Evolutionary conservation across 129 eudicot species (phyloP), one percentile per base, ranked within the genome.

Genomic region (Flaveria trinervia): DNA sequence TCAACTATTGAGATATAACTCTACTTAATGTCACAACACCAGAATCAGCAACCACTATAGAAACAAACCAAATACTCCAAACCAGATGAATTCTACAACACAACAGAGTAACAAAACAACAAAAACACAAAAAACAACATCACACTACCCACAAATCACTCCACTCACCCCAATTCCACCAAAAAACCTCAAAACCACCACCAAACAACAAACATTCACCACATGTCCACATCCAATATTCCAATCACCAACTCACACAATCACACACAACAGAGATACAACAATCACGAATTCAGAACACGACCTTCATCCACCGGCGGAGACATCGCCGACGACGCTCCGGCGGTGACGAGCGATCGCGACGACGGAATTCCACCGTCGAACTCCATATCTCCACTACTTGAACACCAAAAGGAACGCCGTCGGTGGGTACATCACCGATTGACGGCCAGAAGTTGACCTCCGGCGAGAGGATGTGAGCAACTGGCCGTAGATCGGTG

Each of bases 331-430:
- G 84, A 80, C 45, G 84, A 70, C 49, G 70, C 46, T 33, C 74
- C 87, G 41, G 82, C 84, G 30, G 84, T 80, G 28, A 83, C 74
- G 54, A 79, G 23, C 20, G 84, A 71, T 9, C 87, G 83, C 9
- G 89, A 83, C 79, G 84, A 78, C 78, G 84, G 73, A 81, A 87
- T 87, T 84, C 84, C 85, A 77, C 81, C 76, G 55, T 70, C 82
- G 68, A 78, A 86, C 36, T 81, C 86, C 90, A 81, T 86, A 46
- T 15, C 39, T 52, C 50, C 57, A 75, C 10, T 41, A 61, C 12
- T 61, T 44, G n/a, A 71, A 68, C 57, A 77, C 72, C 65, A 77
- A 80, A 57, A 77, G 72, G 59, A 20, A 72, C 77, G 25, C 11
- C 64, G 43, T 68, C 71, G 87, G 77, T 86, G 78, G 69, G 50